These are phyloP conservation scores for Colletotrichum coccodes DNA, from an alignment of 2,329 filamentous ascomycete genomes.

Conservation along the genomic window DNA sequence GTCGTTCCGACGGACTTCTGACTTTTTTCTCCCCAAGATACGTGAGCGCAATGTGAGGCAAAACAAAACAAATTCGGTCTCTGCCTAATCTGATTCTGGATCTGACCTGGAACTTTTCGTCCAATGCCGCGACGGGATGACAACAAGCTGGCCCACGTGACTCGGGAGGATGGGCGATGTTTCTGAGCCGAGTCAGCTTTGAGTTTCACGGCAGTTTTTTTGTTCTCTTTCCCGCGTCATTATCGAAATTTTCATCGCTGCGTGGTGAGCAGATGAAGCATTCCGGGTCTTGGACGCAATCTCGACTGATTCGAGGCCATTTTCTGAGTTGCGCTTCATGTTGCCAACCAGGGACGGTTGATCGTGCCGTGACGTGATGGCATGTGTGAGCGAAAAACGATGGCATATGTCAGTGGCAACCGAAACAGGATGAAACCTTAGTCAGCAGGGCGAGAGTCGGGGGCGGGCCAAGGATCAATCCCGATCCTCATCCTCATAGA, in stretches of 20 bases:
- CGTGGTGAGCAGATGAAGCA: neutral
- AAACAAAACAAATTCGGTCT: neutral
- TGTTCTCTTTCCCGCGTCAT: neutral
- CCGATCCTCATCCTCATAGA: too few relatives aligned
- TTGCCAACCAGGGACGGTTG: neutral
- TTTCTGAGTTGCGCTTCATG: neutral
- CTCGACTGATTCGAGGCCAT: neutral
- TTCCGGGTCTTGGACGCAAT: neutral
- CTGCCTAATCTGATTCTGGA: neutral
- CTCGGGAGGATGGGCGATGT: neutral
- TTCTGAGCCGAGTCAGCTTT: conserved; percentile 15
- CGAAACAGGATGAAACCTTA: conserved; percentile 30
- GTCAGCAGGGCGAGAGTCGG: neutral
- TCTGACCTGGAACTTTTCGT: conserved; percentile 3
- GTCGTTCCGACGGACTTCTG: neutral
- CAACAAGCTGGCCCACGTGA: conserved; percentile 7
- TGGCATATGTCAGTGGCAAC: neutral
- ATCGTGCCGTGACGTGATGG: neutral
- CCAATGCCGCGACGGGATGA: neutral
- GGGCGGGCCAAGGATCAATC: neutral
- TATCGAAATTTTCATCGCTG: neutral
- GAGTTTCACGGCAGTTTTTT: conserved; percentile 4
- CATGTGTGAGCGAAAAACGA: neutral
- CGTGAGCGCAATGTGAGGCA: neutral
- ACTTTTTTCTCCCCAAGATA: too few relatives aligned